A percentile compares a stretch with the other conserved stretches of the same genome.
These are phyloP conservation scores for Rosa multiflora DNA, from an alignment of 306 rosid species.

Conservation along the genomic window DNA sequence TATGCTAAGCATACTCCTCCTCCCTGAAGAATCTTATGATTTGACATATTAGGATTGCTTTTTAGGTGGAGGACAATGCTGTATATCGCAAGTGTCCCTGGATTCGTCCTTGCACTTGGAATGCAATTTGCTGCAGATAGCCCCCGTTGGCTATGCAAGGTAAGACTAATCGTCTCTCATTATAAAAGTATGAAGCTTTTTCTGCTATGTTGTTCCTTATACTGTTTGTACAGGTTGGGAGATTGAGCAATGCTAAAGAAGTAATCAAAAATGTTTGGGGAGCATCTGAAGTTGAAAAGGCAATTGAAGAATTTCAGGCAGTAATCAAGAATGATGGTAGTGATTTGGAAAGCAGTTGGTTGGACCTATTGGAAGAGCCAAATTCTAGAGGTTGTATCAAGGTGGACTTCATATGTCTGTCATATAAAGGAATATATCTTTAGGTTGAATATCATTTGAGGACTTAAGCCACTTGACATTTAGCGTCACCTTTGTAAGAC, in stretches of 20 bases:
- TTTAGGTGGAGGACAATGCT: conserved; percentile 95
- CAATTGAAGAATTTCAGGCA: conserved; percentile 73
- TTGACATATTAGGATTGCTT: conserved; percentile 9
- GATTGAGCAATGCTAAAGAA: conserved; percentile 55
- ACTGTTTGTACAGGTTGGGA: conserved; percentile 62
- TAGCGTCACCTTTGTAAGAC: not conserved
- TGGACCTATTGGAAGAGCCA: conserved; percentile 71
- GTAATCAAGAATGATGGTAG: conserved; percentile 72
- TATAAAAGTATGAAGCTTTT: not conserved
- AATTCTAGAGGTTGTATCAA: conserved; percentile 89
- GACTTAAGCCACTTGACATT: not conserved
- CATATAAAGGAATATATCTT: conserved; percentile 16
- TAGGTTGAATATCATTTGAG: not conserved
- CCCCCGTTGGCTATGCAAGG: conserved; percentile 96
- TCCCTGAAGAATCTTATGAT: not conserved
- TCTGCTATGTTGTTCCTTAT: conserved; percentile 12
- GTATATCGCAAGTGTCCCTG: conserved; percentile 80
- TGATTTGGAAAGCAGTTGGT: conserved; percentile 72
- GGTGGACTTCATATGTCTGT: conserved; percentile 46
- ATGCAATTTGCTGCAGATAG: conserved; percentile 94
- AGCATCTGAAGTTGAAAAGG: conserved; percentile 67
- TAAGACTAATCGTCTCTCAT: conserved; percentile 30
- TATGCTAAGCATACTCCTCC: not conserved
- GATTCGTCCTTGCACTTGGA: conserved; percentile 63
- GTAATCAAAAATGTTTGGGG: conserved; percentile 79